These are phyloP conservation scores for Pilatotrama ljubarskyi DNA, from an alignment of 768 basidiomycete species.

Conservation along the genomic window DNA sequence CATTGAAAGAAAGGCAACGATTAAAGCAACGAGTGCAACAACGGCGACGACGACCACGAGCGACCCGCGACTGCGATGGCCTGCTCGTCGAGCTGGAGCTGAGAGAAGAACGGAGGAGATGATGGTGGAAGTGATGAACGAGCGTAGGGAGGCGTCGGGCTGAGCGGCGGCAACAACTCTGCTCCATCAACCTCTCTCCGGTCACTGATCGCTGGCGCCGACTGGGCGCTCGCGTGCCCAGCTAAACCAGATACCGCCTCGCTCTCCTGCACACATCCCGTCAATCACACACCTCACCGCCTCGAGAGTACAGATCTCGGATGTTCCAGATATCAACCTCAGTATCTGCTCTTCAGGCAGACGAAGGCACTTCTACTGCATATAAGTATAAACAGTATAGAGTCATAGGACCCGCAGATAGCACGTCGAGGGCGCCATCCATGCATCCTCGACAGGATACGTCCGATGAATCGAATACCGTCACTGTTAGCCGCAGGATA, in stretches of 20 bases:
- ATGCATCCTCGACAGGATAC: slow-evolving; percentile 4
- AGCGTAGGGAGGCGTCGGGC: slow-evolving; percentile 5
- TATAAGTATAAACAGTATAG: no score
- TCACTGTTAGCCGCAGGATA: neutral
- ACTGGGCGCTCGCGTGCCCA: neutral
- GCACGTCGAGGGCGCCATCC: neutral
- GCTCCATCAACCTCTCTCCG: neutral
- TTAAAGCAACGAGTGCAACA: slow-evolving; percentile 13
- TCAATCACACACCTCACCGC: slow-evolving; percentile 19
- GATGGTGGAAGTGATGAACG: slow-evolving; percentile 26
- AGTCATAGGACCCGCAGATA: neutral
- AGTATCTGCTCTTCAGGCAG: neutral
- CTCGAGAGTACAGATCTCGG: slow-evolving; percentile 2
- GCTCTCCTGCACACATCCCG: neutral
- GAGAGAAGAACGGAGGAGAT: slow-evolving; percentile 12
- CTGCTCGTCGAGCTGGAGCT: slow-evolving; percentile 26
- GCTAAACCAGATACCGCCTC: neutral
- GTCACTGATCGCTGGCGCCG: slow-evolving; percentile 15
- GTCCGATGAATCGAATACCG: neutral
- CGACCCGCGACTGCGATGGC: slow-evolving; percentile 35
- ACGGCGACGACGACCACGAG: slow-evolving; percentile 31
- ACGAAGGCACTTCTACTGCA: no score
- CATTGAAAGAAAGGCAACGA: slow-evolving; percentile 25
- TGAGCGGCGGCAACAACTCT: slow-evolving; percentile 1
- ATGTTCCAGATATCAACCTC: neutral